Evolutionary conservation across 2,329 filamentous ascomycete genomes (phyloP).

Genomic region (Beauveria rudraprayagi): DNA sequence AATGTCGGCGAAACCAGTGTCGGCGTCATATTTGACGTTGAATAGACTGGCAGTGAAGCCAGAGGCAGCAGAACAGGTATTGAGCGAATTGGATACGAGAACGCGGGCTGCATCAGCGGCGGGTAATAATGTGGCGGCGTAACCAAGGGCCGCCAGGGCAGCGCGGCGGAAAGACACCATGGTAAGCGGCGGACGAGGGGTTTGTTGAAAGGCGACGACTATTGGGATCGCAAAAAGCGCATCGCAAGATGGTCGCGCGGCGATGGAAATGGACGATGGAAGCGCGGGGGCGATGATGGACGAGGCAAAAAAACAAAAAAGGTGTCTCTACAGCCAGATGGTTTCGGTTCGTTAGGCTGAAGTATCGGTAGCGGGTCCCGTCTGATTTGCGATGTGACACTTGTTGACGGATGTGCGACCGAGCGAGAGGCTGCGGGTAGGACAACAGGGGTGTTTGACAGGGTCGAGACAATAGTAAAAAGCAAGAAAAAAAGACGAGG

Average conservation of each 20-base stretch:
- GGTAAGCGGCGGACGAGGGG: background rate
- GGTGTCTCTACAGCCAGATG: background rate
- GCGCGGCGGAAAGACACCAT: conserved; percentile 8
- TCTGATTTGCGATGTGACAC: conserved; percentile 1
- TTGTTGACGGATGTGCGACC: background rate
- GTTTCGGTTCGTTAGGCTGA: background rate
- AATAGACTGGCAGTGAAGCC: conserved; percentile 78
- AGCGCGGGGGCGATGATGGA: conserved; percentile 6
- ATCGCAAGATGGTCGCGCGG: background rate
- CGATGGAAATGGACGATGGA: background rate
- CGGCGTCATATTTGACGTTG: conserved; percentile 66
- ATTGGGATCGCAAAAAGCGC: background rate
- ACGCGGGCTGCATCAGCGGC: conserved; percentile 44
- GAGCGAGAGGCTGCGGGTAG: background rate
- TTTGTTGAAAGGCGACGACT: background rate
- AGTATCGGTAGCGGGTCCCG: conserved; percentile 7
- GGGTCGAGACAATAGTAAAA: too few species aligned
- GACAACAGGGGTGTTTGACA: background rate
- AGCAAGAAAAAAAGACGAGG: background rate
- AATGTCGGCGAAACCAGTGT: conserved; percentile 60
- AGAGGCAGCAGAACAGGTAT: conserved; percentile 69
- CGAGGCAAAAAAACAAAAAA: background rate
- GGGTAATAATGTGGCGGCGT: conserved; percentile 32
- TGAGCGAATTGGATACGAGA: conserved; percentile 70
- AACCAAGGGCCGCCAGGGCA: conserved; percentile 29